These are phyloP conservation scores for Geranium incanum DNA, from an alignment of 441 rosid species.

Conservation along the genomic window DNA sequence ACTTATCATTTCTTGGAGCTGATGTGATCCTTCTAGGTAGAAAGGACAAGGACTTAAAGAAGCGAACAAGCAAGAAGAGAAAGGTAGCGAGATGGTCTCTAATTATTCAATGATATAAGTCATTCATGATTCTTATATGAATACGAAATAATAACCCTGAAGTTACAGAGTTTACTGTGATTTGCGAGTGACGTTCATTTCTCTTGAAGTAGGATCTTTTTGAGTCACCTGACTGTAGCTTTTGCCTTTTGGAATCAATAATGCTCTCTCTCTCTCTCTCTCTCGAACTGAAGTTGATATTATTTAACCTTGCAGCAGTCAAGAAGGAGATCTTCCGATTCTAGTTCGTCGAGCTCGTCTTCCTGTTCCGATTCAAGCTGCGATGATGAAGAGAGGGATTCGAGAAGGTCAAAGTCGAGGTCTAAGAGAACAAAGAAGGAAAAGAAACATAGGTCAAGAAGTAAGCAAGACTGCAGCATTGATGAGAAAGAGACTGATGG, in stretches of 20 bases:
- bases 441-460: conserved; percentile 60
- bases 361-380: conserved; percentile 34
- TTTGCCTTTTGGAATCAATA: too few relatives aligned
- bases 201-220: too few relatives aligned
- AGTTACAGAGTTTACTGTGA: too few relatives aligned
- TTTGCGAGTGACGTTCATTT: background rate
- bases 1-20: background rate
- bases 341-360: conserved; percentile 44
- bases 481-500: conserved; percentile 51
- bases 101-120: too few relatives aligned
- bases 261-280: too few relatives aligned
- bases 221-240: too few relatives aligned
- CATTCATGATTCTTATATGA: background rate
- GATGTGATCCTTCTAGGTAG: conserved; percentile 44
- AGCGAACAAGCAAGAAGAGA: conserved; percentile 70
- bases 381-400: conserved; percentile 57
- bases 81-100: conserved; percentile 40
- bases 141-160: too few relatives aligned
- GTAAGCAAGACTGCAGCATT: conserved; percentile 36
- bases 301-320: conserved; percentile 50
- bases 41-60: conserved; percentile 70
- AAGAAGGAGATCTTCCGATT: conserved; percentile 52
- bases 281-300: conserved; percentile 7
- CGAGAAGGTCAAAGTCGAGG: conserved; percentile 69
- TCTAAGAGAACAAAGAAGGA: conserved; percentile 31